Conservation (phyloP, 228 moss, liverwort and hornwort species). For the Sphagnum magellanicum region DNA sequence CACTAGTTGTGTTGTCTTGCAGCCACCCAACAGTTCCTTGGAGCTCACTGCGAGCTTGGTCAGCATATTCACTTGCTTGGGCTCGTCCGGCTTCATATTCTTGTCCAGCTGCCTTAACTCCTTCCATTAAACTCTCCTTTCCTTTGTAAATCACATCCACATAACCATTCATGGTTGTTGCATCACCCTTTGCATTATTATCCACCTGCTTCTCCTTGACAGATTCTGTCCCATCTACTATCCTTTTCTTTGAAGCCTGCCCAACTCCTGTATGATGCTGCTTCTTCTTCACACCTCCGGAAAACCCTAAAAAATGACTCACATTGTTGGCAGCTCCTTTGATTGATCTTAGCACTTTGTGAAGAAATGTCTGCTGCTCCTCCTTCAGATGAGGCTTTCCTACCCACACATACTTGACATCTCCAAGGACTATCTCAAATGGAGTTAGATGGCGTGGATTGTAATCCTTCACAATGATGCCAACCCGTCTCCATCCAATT, state of each 20-base stretch:
- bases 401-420: background rate
- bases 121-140: slow-evolving; percentile 21
- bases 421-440: background rate
- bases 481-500: background rate
- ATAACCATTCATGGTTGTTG: too few relatives aligned
- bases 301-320: too few relatives aligned
- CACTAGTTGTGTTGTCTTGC: background rate
- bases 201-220: slow-evolving; percentile 9
- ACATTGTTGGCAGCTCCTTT: too few relatives aligned
- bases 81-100: slow-evolving; percentile 36
- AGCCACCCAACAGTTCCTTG: slow-evolving; percentile 12
- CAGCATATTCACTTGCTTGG: slow-evolving; percentile 35
- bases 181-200: background rate
- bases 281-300: too few relatives aligned
- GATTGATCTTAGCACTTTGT: too few relatives aligned
- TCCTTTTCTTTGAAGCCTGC: background rate
- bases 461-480: background rate
- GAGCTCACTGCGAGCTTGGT: slow-evolving; percentile 31
- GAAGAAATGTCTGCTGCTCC: too few relatives aligned
- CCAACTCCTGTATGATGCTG: too few relatives aligned
- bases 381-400: background rate
- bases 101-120: slow-evolving; percentile 29
- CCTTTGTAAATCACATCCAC: too few relatives aligned
- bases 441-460: background rate
- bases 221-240: background rate